Base-by-base conservation (phyloP, 2,329 filamentous ascomycete genomes). In the Fonsecaea pedrosoi region DNA sequence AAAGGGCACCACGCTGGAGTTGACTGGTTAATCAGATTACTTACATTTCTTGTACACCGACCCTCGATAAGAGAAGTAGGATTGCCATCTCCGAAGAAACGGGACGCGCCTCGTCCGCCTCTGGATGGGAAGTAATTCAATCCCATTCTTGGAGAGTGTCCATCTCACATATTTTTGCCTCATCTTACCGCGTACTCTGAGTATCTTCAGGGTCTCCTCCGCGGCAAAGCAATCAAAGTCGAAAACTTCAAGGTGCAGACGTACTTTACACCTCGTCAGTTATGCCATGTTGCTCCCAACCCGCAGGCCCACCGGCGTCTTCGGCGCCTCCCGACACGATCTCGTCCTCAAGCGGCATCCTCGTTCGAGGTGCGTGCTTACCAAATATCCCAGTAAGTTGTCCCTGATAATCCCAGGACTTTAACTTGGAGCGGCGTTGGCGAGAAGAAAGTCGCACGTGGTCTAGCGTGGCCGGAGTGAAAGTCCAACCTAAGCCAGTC, bases 401-500 rank as follows among this genome's bases (percentile, higher is more conserved):
- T 10, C n/a, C 30, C 30, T 62, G 64, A n/a, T 66, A 54, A 34
- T 54, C 25, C 59, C 59, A 62, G 30, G 53, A 32, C 18, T 45
- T 32, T 9, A 66, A 54, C 54, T 45, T 57, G 53, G 59, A 59
- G 9, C 54, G 64, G 34, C 64, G 64, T 35, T 34, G 15, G 15
- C 54, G 21, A 18, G 32, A 35, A 38, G 54, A 60, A 18, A 4
- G 18, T 15, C 60, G 18, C 30, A 32, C 35, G 21, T 50, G 21
- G n/a, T 48, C 18, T 40, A n/a, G 37, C n/a, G 42, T 62, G 9
- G 59, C 64, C 2, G 34, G 37, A 7, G 59, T 59, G 15, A 62
- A 62, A 15, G 25, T 58, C 64, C 64, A 62, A 2, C 62, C 40
- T 9, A 37, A 10, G 18, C 59, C 59, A 6, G 64, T 66, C 15